Conservation (phyloP, 352 stramenopile species). For the Saprolegnia diclina region DNA sequence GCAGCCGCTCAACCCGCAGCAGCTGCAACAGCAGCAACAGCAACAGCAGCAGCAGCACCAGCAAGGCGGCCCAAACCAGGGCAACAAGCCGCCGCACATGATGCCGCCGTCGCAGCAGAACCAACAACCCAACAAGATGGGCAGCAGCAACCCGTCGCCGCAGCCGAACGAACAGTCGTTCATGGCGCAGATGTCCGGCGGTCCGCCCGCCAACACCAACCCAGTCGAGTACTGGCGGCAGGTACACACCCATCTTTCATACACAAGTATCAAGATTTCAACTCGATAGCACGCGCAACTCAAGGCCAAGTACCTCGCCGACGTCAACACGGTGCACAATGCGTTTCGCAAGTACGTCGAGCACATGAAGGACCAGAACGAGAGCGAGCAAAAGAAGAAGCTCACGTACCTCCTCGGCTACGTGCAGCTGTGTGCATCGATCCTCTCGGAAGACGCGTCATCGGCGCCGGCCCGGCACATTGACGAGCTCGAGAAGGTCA, state of each 20-base stretch:
- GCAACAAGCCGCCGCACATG: constrained; percentile 9
- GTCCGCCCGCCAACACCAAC: constrained; percentile 35
- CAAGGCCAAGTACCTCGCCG: constrained; percentile 72
- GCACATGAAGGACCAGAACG: constrained; percentile 81
- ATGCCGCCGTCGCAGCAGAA: constrained; percentile 22
- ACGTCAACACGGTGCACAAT: constrained; percentile 81
- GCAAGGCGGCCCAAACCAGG: constrained; percentile 2
- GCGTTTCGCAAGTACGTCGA: constrained; percentile 85
- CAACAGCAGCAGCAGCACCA: not conserved
- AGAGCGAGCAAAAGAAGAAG: constrained; percentile 85
- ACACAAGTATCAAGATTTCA: not conserved
- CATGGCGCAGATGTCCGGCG: not conserved
- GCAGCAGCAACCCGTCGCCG: not conserved
- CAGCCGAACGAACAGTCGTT: not conserved
- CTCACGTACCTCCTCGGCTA: constrained; percentile 77
- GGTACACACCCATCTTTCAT: constrained; percentile 3
- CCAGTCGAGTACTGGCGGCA: constrained; percentile 63
- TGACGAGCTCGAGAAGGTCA: constrained; percentile 81
- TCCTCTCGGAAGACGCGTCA: constrained; percentile 71
- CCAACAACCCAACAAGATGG: constrained; percentile 15
- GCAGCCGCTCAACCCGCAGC: not conserved
- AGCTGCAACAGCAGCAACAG: not conserved
- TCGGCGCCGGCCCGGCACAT: constrained; percentile 66
- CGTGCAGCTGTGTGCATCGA: constrained; percentile 69
- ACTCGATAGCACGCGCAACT: constrained; percentile 52